These are phyloP conservation scores for Acephala macrosclerotiorum DNA, from an alignment of 2,329 filamentous ascomycete species.

Conservation along the genomic window DNA sequence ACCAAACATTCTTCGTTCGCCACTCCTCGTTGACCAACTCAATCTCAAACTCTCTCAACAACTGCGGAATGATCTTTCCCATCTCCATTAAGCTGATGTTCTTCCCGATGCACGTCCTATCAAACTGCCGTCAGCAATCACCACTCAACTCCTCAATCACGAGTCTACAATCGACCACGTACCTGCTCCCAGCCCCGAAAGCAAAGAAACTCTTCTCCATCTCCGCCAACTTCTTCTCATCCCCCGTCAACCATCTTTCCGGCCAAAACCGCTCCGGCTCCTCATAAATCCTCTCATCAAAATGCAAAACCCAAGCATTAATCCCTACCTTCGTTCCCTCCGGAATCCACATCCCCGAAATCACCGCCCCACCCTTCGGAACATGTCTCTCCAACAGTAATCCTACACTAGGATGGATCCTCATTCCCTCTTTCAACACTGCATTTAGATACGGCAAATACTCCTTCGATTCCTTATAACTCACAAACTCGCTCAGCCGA, in stretches of 20 bases:
- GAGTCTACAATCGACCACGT: neutral
- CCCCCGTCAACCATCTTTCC: neutral
- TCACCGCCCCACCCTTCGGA: constrained; percentile 49
- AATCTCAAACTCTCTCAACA: constrained; percentile 31
- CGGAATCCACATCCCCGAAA: constrained; percentile 3
- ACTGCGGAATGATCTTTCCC: constrained; percentile 48
- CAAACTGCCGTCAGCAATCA: neutral
- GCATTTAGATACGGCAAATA: constrained; percentile 53
- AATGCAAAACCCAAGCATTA: constrained; percentile 5
- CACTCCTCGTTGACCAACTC: neutral
- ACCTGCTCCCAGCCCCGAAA: constrained; percentile 47
- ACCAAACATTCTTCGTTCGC: constrained; percentile 14
- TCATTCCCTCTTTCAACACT: constrained; percentile 55
- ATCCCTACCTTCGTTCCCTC: neutral
- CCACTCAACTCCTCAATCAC: neutral
- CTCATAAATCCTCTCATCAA: neutral
- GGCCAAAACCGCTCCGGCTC: neutral
- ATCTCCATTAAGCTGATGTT: constrained; percentile 52
- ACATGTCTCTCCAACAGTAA: constrained; percentile 54
- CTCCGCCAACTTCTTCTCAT: constrained; percentile 4
- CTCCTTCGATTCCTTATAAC: constrained; percentile 45
- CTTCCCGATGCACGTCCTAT: constrained; percentile 49
- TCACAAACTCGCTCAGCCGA: constrained; percentile 28
- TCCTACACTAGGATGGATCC: constrained; percentile 53
- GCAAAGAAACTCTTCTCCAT: constrained; percentile 27